These are phyloP conservation scores for Rhizopogon salebrosus DNA, from an alignment of 768 basidiomycete species.

Conservation along the genomic window DNA sequence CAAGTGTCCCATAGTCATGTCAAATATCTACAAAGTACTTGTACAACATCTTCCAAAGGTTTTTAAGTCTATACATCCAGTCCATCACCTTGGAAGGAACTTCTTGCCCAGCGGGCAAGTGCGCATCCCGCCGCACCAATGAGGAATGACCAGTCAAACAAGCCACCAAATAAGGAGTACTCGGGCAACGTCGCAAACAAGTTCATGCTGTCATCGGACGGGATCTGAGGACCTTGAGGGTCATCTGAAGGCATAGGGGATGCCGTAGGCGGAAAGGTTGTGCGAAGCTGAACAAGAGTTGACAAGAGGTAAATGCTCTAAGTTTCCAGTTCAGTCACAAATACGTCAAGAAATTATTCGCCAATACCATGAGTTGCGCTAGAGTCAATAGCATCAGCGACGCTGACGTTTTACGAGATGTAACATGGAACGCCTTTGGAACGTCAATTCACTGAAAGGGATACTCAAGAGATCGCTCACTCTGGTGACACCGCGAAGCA, in stretches of 20 bases:
- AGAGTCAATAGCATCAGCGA: slow-evolving; percentile 73
- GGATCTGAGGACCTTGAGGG: slow-evolving; percentile 1
- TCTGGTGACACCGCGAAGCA: slow-evolving; percentile 62
- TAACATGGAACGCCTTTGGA: slow-evolving; percentile 53
- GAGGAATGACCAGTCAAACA: slow-evolving; percentile 74
- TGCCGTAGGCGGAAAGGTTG: slow-evolving; percentile 64
- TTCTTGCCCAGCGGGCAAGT: slow-evolving; percentile 50
- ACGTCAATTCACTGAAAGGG: background rate
- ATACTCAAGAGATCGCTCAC: slow-evolving; percentile 27
- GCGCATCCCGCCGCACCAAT: slow-evolving; percentile 46
- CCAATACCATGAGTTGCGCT: slow-evolving; percentile 74
- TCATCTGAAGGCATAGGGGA: slow-evolving; percentile 9
- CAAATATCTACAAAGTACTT: background rate
- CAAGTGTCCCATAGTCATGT: no score
- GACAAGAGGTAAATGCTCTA: slow-evolving; percentile 82
- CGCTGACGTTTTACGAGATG: slow-evolving; percentile 65
- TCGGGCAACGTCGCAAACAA: slow-evolving; percentile 70
- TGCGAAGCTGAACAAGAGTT: slow-evolving; percentile 77
- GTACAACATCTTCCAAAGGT: background rate
- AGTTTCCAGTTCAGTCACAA: background rate
- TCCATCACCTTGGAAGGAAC: slow-evolving; percentile 17
- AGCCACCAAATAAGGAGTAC: slow-evolving; percentile 65
- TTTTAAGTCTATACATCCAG: slow-evolving; percentile 9
- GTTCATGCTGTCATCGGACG: slow-evolving; percentile 30
- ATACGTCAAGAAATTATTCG: background rate